Percentiles rank a stretch among this genome's conserved stretches.
Evolutionary conservation across 768 basidiomycete genomes (phyloP).

Genomic region (Macrolepiota dolichaula): DNA sequence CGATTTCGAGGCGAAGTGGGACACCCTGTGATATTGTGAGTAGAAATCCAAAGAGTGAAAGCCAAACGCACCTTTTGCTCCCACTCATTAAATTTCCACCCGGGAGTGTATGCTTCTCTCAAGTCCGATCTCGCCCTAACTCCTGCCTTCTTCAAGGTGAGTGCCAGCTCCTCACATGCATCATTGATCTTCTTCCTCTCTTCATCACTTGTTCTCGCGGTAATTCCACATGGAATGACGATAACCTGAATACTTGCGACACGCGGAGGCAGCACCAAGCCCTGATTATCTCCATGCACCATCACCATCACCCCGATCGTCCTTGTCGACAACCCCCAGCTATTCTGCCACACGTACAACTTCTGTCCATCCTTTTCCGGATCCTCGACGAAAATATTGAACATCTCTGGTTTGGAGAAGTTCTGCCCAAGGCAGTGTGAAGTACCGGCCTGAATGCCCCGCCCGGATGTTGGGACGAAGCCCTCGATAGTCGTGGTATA

Average conservation of each 20-base stretch:
- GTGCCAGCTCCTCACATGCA: constrained; percentile 75
- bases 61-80: constrained; percentile 76
- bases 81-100: constrained; percentile 99
- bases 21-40: constrained; percentile 65
- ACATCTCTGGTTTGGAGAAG: constrained; percentile 95
- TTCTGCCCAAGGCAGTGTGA: constrained; percentile 98
- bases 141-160: constrained; percentile 65
- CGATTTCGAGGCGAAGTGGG: constrained; percentile 94
- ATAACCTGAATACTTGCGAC: constrained; percentile 92
- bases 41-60: neutral
- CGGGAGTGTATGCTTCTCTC: constrained; percentile 94
- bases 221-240: constrained; percentile 92
- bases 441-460: constrained; percentile 97
- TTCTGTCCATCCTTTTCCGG: constrained; percentile 64
- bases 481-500: constrained; percentile 99
- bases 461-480: constrained; percentile 94
- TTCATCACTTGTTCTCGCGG: constrained; percentile 73
- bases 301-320: constrained; percentile 99
- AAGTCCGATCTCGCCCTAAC: constrained; percentile 88
- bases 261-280: constrained; percentile 93
- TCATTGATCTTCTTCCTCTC: constrained; percentile 69
- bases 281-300: constrained; percentile 98
- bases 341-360: constrained; percentile 94
- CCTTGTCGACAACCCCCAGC: constrained; percentile 96
- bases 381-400: constrained; percentile 96